Percentiles rank a stretch among this genome's conserved stretches.
These are phyloP conservation scores for Cunninghamia lanceolata DNA, from an alignment of 75 land plant genomes.

Conservation along the genomic window DNA sequence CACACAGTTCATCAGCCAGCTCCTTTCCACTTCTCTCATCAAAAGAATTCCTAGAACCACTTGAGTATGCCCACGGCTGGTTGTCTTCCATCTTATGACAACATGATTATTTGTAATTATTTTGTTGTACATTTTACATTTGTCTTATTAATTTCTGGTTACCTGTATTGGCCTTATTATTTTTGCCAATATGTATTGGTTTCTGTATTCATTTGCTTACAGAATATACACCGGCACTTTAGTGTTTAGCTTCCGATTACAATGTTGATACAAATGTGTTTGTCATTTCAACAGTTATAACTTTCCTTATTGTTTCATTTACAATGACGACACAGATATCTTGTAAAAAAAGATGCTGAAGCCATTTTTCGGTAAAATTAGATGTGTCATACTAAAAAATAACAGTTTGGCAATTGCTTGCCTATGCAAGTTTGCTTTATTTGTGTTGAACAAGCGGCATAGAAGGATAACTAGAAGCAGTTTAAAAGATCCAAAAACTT, in stretches of 20 bases:
- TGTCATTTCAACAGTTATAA: neutral
- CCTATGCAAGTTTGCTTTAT: neutral
- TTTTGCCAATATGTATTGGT: neutral
- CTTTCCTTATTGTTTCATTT: neutral
- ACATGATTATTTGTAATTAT: neutral
- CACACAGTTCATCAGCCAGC: neutral
- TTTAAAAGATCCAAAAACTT: neutral
- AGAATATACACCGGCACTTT: neutral
- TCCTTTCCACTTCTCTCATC: neutral
- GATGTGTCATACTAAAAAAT: neutral
- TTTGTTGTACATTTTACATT: neutral
- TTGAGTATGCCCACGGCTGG: neutral
- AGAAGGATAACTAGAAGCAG: neutral
- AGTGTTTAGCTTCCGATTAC: neutral
- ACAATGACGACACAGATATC: neutral
- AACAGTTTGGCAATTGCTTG: neutral
- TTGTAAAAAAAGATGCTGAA: neutral
- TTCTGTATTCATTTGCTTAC: neutral
- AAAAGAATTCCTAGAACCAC: slow-evolving; percentile 1
- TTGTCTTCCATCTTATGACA: neutral
- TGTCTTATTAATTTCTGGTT: neutral
- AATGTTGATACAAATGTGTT: neutral
- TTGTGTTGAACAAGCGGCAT: neutral
- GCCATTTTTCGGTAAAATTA: neutral
- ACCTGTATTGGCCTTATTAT: neutral